These are phyloP conservation scores for Amylocarpus encephaloides DNA, from an alignment of 2,329 filamentous ascomycete genomes.

Conservation along the genomic window DNA sequence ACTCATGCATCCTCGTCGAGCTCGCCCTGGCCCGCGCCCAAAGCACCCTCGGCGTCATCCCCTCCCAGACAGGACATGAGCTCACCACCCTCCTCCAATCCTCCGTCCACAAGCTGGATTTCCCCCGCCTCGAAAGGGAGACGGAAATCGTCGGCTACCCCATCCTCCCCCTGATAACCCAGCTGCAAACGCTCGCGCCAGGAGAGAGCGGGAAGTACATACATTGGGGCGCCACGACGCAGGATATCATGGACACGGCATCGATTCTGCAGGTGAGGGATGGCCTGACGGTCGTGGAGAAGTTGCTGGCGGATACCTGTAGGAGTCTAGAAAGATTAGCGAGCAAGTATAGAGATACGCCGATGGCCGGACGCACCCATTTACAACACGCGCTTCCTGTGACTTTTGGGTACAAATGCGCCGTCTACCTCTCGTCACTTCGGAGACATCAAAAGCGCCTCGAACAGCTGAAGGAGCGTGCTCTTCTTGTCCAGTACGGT, in stretches of 20 bases:
- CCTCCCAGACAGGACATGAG: slow-evolving; percentile 31
- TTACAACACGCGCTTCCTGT: slow-evolving; percentile 51
- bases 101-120: slow-evolving; percentile 35
- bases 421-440: slow-evolving; percentile 46
- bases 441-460: slow-evolving; percentile 43
- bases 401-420: slow-evolving; percentile 53
- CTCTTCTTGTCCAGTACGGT: slow-evolving; percentile 48
- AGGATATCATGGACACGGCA: slow-evolving; percentile 53
- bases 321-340: slow-evolving; percentile 38
- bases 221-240: slow-evolving; percentile 53
- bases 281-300: slow-evolving; percentile 42
- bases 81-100: slow-evolving; percentile 29
- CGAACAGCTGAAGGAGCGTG: slow-evolving; percentile 39
- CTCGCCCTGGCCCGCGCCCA: slow-evolving; percentile 46
- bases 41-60: slow-evolving; percentile 41
- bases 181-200: slow-evolving; percentile 21
- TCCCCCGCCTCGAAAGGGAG: slow-evolving; percentile 35
- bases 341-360: slow-evolving; percentile 42
- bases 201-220: slow-evolving; percentile 40
- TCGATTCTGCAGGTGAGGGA: slow-evolving; percentile 46
- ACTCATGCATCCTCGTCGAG: slow-evolving; percentile 44
- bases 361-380: slow-evolving; percentile 52
- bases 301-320: slow-evolving; percentile 38
- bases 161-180: slow-evolving; percentile 40
- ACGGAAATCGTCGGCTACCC: slow-evolving; percentile 51